Conservation (phyloP, 2,329 filamentous ascomycete species). For the Ceratocystis diversiconidia region DNA sequence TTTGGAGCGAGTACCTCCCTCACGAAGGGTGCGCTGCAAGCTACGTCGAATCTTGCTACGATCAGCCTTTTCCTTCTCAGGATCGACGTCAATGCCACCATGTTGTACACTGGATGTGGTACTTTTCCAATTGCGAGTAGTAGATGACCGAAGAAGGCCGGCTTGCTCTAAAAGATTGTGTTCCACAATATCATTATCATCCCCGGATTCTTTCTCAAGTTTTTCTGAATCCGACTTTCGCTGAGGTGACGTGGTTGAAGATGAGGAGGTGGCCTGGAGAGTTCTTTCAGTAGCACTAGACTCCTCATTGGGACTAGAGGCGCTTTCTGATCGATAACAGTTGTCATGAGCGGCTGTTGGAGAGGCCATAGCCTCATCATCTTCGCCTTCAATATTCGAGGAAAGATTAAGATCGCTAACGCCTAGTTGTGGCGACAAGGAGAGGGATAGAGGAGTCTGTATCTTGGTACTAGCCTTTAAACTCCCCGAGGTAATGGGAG, state of each 20-base stretch:
- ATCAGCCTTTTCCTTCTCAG: constrained; percentile 36
- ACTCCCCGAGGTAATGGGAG: neutral
- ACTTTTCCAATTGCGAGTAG: constrained; percentile 13
- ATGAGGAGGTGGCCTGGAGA: constrained; percentile 18
- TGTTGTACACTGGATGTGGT: constrained; percentile 12
- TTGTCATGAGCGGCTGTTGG: neutral
- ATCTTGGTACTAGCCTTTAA: neutral
- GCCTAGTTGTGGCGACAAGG: constrained; percentile 1
- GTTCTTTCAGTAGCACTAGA: constrained; percentile 23
- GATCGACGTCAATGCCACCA: constrained; percentile 17
- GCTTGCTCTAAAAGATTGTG: constrained; percentile 53
- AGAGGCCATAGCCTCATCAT: constrained; percentile 7
- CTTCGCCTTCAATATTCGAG: neutral
- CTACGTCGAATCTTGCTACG: constrained; percentile 65
- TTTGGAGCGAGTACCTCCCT: constrained; percentile 57
- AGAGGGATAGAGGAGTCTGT: constrained; percentile 4
- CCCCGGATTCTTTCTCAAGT: constrained; percentile 22
- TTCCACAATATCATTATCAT: constrained; percentile 51
- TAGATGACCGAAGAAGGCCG: constrained; percentile 36
- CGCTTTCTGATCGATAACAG: constrained; percentile 4
- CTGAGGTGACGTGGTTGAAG: constrained; percentile 1
- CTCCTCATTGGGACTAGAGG: constrained; percentile 5
- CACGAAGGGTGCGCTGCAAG: constrained; percentile 76
- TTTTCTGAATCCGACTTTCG: constrained; percentile 28
- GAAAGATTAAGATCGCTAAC: neutral